A percentile compares a stretch with the other conserved stretches of the same genome.
Evolutionary conservation across 2,329 filamentous ascomycete genomes (phyloP).

Genomic region (Madurella fahalii): DNA sequence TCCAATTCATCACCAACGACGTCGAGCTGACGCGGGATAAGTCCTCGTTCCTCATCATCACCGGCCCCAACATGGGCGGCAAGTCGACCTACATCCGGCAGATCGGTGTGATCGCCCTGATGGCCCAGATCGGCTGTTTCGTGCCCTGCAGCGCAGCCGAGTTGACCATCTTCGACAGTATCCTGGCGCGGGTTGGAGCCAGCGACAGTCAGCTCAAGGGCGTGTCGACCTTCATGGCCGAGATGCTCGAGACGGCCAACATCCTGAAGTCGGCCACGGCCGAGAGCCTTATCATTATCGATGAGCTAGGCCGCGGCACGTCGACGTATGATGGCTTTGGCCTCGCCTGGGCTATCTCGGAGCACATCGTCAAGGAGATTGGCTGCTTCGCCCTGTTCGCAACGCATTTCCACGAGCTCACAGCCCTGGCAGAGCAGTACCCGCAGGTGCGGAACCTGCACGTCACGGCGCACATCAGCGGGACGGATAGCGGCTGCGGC

Average conservation of each 20-base stretch:
- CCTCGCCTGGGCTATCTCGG: conserved; percentile 97
- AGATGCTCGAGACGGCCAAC: conserved; percentile 98
- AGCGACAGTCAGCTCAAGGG: conserved; percentile 96
- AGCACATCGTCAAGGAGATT: conserved; percentile 95
- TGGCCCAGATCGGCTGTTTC: conserved; percentile 96
- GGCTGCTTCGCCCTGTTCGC: conserved; percentile 93
- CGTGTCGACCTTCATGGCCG: conserved; percentile 98
- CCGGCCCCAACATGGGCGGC: conserved; percentile 97
- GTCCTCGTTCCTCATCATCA: conserved; percentile 93
- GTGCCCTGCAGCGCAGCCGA: conserved; percentile 89
- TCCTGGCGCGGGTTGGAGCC: conserved; percentile 91
- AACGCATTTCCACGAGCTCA: conserved; percentile 97
- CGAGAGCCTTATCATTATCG: conserved; percentile 96
- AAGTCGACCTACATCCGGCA: conserved; percentile 98
- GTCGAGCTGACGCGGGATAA: conserved; percentile 72
- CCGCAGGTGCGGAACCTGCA: conserved; percentile 89
- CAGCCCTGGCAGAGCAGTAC: conserved; percentile 80
- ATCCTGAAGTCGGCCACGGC: conserved; percentile 95
- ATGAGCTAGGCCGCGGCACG: conserved; percentile 92
- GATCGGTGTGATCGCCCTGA: conserved; percentile 91
- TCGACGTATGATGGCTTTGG: conserved; percentile 98
- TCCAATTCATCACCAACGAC: conserved; percentile 98
- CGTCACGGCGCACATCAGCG: conserved; percentile 87
- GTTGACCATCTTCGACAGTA: conserved; percentile 92
- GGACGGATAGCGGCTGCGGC: conserved; percentile 37